phyloP scores from a whole-genome alignment of 2,329 filamentous ascomycete species.

The Penicillium aurantiogriseum region DNA sequence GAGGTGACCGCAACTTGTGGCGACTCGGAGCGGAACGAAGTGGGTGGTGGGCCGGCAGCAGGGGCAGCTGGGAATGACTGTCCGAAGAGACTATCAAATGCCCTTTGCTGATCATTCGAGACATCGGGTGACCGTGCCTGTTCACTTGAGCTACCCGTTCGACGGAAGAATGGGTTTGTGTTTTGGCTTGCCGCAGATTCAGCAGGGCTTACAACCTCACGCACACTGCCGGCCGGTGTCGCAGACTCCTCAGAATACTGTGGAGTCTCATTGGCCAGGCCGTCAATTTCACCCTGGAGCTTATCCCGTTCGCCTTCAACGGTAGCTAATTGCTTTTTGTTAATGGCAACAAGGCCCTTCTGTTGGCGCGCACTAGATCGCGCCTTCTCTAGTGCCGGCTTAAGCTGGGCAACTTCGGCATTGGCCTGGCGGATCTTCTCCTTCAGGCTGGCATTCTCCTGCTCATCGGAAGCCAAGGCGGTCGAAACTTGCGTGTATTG shows the following conservation, averaged over 20 bases:
- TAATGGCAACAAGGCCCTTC: conserved; percentile 94
- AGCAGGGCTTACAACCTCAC: conserved; percentile 65
- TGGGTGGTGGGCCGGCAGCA: conserved; percentile 50
- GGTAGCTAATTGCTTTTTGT: conserved; percentile 93
- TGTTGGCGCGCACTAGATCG: conserved; percentile 90
- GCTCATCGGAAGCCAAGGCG: conserved; percentile 79
- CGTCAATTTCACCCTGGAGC: conserved; percentile 72
- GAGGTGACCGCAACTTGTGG: conserved; percentile 45
- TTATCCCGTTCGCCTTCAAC: conserved; percentile 87
- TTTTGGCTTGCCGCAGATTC: conserved; percentile 62
- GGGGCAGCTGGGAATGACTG: conserved; percentile 56
- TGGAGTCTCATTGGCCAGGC: conserved; percentile 61
- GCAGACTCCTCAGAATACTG: conserved; percentile 55
- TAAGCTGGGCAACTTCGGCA: conserved; percentile 75
- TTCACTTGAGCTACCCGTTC: conserved; percentile 47
- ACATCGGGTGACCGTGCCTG: conserved; percentile 49
- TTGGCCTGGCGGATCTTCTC: conserved; percentile 84
- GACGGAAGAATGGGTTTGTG: conserved; percentile 94
- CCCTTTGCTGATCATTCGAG: conserved; percentile 57
- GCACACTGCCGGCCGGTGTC: conserved; percentile 39
- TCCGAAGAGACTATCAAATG: conserved; percentile 85
- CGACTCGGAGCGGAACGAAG: conserved; percentile 61
- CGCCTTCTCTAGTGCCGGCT: conserved; percentile 89
- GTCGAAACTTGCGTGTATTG: conserved; percentile 76
- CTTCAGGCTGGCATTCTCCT: conserved; percentile 81